phyloP scores from a whole-genome alignment of 352 stramenopile genomes.

The Globisporangium cystogenes region DNA sequence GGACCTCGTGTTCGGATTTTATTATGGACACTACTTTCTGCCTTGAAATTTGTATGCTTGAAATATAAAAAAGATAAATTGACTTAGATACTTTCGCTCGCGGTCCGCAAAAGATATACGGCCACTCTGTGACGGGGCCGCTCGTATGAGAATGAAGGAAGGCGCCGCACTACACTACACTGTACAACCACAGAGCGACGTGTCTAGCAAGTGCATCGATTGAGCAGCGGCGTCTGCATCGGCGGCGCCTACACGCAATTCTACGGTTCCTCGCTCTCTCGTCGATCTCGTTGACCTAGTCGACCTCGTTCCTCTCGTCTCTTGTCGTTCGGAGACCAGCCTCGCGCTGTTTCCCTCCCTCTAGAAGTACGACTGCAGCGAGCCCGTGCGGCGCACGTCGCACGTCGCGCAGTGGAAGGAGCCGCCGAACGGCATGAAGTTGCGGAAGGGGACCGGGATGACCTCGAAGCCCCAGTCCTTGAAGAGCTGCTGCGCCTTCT shows the following conservation, averaged over 20 bases:
- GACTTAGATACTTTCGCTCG: neutral
- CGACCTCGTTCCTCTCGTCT: no score
- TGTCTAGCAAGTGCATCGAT: neutral
- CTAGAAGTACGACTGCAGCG: slow-evolving; percentile 86
- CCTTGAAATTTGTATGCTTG: no score
- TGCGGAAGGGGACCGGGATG: slow-evolving; percentile 85
- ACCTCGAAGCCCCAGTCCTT: slow-evolving; percentile 88
- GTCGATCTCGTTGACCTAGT: neutral
- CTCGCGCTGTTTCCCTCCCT: no score
- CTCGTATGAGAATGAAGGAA: no score
- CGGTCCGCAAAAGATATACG: neutral
- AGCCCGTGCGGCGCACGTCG: slow-evolving; percentile 77
- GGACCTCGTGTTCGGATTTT: neutral
- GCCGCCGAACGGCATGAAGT: slow-evolving; percentile 89
- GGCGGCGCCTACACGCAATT: neutral
- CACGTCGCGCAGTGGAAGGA: slow-evolving; percentile 89
- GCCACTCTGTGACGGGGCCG: no score
- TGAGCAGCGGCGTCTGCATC: neutral
- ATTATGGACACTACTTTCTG: neutral
- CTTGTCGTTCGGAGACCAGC: neutral
- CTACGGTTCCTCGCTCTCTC: neutral
- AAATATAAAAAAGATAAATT: no score
- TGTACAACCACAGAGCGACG: neutral
- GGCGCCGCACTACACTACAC: no score
- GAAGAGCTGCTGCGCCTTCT: slow-evolving; percentile 72